These are phyloP conservation scores for Fusarium liriodendri DNA, from an alignment of 2,329 filamentous ascomycete species.

Conservation along the genomic window DNA sequence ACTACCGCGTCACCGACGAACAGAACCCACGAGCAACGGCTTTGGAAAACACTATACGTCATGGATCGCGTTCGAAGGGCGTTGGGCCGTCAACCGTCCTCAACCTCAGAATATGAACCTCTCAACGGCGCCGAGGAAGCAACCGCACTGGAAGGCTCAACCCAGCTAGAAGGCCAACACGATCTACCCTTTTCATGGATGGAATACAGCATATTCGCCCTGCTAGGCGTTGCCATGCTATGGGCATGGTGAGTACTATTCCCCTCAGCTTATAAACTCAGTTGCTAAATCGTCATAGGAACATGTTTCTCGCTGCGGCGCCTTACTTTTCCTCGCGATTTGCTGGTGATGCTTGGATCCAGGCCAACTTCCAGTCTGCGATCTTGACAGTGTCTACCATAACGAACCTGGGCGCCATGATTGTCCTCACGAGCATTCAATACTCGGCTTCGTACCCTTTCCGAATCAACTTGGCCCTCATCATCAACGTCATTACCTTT, in stretches of 20 bases:
- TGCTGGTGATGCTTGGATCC: constrained; percentile 74
- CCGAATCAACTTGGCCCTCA: constrained; percentile 81
- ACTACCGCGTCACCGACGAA: not conserved
- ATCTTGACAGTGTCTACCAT: constrained; percentile 89
- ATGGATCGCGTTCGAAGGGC: constrained; percentile 46
- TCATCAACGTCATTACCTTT: constrained; percentile 83
- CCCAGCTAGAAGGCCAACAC: constrained; percentile 47
- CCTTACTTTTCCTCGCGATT: constrained; percentile 94
- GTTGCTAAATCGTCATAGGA: constrained; percentile 65
- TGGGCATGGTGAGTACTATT: constrained; percentile 84
- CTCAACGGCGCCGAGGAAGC: constrained; percentile 45
- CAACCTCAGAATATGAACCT: constrained; percentile 49
- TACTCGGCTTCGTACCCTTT: constrained; percentile 86
- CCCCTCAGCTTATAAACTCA: not conserved
- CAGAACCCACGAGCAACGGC: not conserved
- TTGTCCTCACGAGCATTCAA: constrained; percentile 84
- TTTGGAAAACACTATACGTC: not conserved
- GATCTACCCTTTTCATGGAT: constrained; percentile 79
- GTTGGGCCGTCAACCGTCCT: constrained; percentile 35
- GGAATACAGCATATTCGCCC: constrained; percentile 86
- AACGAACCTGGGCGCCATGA: constrained; percentile 81
- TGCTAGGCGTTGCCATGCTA: constrained; percentile 92
- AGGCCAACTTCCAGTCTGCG: constrained; percentile 87
- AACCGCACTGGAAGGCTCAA: constrained; percentile 41
- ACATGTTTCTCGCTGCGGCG: constrained; percentile 96